Evolutionary conservation across 139 green algal genomes (phyloP).

Genomic region (Desmodesmus armatus): DNA sequence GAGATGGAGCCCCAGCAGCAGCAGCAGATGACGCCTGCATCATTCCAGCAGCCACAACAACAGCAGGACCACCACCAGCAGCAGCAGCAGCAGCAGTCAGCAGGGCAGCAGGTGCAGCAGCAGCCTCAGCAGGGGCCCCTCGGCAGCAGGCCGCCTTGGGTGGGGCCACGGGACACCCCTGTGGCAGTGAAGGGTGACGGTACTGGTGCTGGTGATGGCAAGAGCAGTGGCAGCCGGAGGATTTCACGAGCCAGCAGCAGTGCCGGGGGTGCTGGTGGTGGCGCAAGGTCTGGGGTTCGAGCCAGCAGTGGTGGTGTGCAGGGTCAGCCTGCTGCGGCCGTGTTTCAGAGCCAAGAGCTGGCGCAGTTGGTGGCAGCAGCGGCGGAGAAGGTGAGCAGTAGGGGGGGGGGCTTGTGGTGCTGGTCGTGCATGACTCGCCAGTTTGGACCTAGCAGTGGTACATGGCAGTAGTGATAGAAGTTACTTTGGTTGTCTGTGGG

Average conservation of each 20-base stretch:
- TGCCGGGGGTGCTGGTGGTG: not conserved
- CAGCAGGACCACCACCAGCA: not conserved
- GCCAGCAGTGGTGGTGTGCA: not conserved
- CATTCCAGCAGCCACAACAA: not conserved
- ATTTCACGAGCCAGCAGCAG: too few relatives aligned
- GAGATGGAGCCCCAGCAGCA: too few relatives aligned
- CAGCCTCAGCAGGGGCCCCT: not conserved
- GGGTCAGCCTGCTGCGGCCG: not conserved
- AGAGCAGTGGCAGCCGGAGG: too few relatives aligned
- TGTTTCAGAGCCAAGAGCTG: not conserved
- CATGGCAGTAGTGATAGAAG: too few relatives aligned
- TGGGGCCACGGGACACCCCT: not conserved
- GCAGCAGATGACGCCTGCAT: too few relatives aligned
- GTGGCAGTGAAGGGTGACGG: not conserved
- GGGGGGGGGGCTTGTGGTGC: too few relatives aligned
- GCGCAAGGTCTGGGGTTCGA: not conserved
- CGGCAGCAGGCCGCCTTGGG: constrained; percentile 13
- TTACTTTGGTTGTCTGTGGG: too few relatives aligned
- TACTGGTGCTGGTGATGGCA: not conserved
- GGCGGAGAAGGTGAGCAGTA: not conserved
- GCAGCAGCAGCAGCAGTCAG: not conserved
- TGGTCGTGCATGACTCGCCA: too few relatives aligned
- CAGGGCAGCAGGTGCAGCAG: not conserved
- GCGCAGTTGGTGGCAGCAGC: not conserved
- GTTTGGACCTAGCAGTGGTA: too few relatives aligned